Evolutionary conservation across 805 yeast species (phyloP), one percentile per base, ranked within the genome.

Genomic region (Candida boidinii): DNA sequence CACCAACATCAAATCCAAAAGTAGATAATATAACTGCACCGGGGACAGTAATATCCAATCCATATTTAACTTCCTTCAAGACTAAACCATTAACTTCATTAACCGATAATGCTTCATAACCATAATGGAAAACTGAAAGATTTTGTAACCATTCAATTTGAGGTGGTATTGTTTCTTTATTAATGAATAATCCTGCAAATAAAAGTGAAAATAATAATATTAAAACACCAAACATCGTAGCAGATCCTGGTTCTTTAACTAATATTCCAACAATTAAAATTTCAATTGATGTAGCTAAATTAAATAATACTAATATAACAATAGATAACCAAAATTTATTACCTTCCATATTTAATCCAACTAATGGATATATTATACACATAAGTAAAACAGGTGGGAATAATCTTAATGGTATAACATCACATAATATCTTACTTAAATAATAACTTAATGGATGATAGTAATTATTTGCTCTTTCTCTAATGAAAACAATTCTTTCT

Each of bases 11-110:
- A 55, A 92, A 92, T 0, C 98, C 98, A 63, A 92, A 92, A 0
- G 97, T 86, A 44, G 94, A 83, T 45, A 92, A 67, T 35, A 92
- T 92, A 2, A 95, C 94, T 2, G 98, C 97, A 9, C 98, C 98
- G 0, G 98, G 98, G 12, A 92, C 94, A 56, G 87, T 95, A 46
- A 92, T 90, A 28, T 88, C 82, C 27, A 92, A 68, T 0, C 98
- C 98, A 49, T 80, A 90, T 58, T 92, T 92, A 52, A 76, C 79
- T 53, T 92, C 98, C 41, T 74, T 76, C 46, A 92, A 66, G 11
- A 85, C 77, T 51, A 92, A 67, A 23, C 85, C 83, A 48, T 79
- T 82, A 8, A 90, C 97, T 53, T 92, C 98, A 55, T 92, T 92
- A 35, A 92, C 88, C 3, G 87, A 69, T 42, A 92, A 63, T 0